Evolutionary conservation across 208 protist species (phyloP).

Genomic region (Balamuthia mandrillaris): DNA sequence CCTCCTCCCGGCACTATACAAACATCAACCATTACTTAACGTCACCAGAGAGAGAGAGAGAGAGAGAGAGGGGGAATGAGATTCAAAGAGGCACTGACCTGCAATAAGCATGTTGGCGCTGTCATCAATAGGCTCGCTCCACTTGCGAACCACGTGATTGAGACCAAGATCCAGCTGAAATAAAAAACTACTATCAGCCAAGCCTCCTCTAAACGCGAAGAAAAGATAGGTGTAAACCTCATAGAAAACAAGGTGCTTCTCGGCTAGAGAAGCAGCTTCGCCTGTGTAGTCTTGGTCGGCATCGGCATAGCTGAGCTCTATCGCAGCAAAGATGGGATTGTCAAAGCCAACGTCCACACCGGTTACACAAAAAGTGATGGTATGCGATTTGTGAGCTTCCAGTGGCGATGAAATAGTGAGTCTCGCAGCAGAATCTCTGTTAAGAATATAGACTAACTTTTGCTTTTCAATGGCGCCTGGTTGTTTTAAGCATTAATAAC

Average conservation of each 20-base stretch:
- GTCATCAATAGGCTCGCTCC: slow-evolving; percentile 81
- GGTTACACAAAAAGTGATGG: slow-evolving; percentile 73
- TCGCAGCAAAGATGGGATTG: slow-evolving; percentile 87
- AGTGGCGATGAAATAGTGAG: slow-evolving; percentile 88
- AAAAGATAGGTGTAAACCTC: neutral
- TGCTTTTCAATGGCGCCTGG: slow-evolving; percentile 85
- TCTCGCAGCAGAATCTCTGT: slow-evolving; percentile 73
- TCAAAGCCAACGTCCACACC: slow-evolving; percentile 90
- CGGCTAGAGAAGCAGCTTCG: slow-evolving; percentile 35
- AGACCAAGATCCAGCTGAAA: slow-evolving; percentile 91
- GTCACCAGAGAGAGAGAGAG: neutral
- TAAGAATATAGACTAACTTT: slow-evolving; percentile 91
- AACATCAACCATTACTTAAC: too few relatives aligned
- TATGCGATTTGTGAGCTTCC: slow-evolving; percentile 84
- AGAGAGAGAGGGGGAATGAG: slow-evolving; percentile 6
- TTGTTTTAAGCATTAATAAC: neutral
- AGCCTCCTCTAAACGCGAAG: neutral
- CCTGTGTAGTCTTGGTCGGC: slow-evolving; percentile 58
- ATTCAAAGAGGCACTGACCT: slow-evolving; percentile 43
- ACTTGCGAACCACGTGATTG: slow-evolving; percentile 96
- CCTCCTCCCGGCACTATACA: slow-evolving; percentile 80
- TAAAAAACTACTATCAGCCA: neutral
- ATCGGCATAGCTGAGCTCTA: slow-evolving; percentile 80
- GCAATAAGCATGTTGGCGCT: slow-evolving; percentile 82
- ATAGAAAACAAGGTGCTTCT: slow-evolving; percentile 45